Percentiles rank a stretch among this genome's conserved stretches.
phyloP scores from a whole-genome alignment of 225 moss, liverwort and hornwort species.

The Polytrichum commune region DNA sequence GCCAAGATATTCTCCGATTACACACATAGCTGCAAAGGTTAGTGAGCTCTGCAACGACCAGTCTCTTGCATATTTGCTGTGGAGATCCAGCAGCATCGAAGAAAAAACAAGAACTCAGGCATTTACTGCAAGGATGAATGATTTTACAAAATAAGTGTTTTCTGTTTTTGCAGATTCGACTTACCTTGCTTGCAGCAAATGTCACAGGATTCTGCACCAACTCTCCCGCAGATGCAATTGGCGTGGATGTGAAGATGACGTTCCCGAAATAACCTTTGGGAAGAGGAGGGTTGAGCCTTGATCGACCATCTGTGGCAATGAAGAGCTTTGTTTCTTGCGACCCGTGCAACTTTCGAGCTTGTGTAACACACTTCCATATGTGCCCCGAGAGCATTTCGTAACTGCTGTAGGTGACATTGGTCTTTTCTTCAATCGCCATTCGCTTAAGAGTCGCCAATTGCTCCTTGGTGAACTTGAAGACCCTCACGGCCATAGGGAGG shows the following conservation, averaged over 20 bases:
- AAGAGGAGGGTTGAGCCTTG: constrained; percentile 68
- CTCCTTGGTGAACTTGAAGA: constrained; percentile 66
- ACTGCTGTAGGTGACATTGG: constrained; percentile 62
- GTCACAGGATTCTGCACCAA: constrained; percentile 55
- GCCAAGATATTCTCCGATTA: no score
- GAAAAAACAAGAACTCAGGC: no score
- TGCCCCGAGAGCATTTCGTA: constrained; percentile 96
- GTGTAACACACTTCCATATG: constrained; percentile 81
- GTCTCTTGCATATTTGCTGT: no score
- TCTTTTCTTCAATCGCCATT: constrained; percentile 48
- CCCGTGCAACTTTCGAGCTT: constrained; percentile 46
- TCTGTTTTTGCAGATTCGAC: not conserved
- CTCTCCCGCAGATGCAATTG: constrained; percentile 65
- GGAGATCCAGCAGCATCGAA: no score
- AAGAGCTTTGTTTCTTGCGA: constrained; percentile 73
- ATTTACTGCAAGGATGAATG: no score
- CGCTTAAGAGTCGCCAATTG: constrained; percentile 60
- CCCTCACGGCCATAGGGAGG: constrained; percentile 62
- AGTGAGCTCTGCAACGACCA: no score
- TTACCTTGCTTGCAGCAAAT: constrained; percentile 60
- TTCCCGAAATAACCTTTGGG: constrained; percentile 93
- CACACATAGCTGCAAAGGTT: no score
- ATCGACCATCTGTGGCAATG: constrained; percentile 87
- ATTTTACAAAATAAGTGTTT: not conserved
- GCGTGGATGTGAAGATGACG: constrained; percentile 91